These are phyloP conservation scores for Fraxinus dipetala DNA, from an alignment of 305 asterid genomes.

Conservation along the genomic window DNA sequence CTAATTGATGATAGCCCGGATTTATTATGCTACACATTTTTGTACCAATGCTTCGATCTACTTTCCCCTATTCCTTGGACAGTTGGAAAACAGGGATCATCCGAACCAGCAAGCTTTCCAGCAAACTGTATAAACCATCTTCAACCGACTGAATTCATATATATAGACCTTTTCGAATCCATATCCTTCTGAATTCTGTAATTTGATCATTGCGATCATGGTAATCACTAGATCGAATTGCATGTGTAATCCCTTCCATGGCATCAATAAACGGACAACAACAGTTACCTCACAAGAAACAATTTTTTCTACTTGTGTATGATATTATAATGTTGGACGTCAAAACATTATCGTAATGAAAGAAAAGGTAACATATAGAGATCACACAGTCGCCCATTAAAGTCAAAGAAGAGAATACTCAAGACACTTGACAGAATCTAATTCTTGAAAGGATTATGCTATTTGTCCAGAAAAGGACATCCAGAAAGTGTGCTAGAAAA, in stretches of 20 bases:
- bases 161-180: background rate
- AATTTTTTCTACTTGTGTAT: background rate
- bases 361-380: background rate
- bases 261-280: too few species aligned
- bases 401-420: background rate
- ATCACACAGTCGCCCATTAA: background rate
- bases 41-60: background rate
- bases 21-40: background rate
- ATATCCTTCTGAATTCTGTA: background rate
- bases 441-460: background rate
- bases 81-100: background rate
- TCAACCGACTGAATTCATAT: background rate
- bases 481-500: too few species aligned
- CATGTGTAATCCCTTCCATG: background rate
- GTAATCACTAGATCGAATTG: too few species aligned
- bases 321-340: background rate
- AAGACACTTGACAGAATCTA: background rate
- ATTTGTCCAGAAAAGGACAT: too few species aligned
- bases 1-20: background rate
- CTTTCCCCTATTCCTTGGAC: background rate
- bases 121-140: background rate
- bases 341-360: background rate
- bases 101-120: background rate
- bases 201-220: background rate
- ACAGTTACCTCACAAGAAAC: background rate